Evolutionary conservation across 257 asterid genomes (phyloP).

Genomic region (Jaltomata sinuosa): DNA sequence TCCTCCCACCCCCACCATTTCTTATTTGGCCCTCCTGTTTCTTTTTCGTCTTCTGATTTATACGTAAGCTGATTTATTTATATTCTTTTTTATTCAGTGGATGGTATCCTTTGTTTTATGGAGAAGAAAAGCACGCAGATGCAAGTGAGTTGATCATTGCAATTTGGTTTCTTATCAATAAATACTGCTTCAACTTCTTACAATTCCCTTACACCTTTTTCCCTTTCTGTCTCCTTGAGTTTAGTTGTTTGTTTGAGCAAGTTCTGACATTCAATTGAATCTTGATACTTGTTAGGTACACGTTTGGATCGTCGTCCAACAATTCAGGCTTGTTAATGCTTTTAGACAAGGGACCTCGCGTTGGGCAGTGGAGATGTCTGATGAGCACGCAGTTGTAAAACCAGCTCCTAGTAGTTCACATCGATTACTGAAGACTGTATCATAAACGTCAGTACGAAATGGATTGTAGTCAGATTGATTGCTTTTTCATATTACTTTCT

Average conservation of each 20-base stretch:
- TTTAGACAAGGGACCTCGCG: conserved; percentile 19
- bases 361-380: conserved; percentile 19
- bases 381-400: conserved; percentile 7
- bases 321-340: conserved; percentile 17
- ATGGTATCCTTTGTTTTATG: conserved; percentile 54
- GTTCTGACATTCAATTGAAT: background rate
- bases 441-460: background rate
- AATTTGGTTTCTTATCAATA: background rate
- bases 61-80: conserved; percentile 15
- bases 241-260: background rate
- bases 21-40: background rate
- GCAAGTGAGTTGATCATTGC: conserved; percentile 54
- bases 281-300: conserved; percentile 13
- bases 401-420: background rate
- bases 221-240: background rate
- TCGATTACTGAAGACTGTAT: background rate
- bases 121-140: conserved; percentile 64
- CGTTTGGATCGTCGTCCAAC: conserved; percentile 1
- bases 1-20: background rate
- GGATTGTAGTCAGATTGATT: conserved; percentile 3
- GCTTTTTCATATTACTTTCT: conserved; percentile 1
- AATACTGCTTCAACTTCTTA: background rate
- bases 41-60: background rate
- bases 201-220: background rate
- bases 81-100: conserved; percentile 54